Evolutionary conservation across 768 basidiomycete species (phyloP).

Genomic region (Termitomyces sp.): DNA sequence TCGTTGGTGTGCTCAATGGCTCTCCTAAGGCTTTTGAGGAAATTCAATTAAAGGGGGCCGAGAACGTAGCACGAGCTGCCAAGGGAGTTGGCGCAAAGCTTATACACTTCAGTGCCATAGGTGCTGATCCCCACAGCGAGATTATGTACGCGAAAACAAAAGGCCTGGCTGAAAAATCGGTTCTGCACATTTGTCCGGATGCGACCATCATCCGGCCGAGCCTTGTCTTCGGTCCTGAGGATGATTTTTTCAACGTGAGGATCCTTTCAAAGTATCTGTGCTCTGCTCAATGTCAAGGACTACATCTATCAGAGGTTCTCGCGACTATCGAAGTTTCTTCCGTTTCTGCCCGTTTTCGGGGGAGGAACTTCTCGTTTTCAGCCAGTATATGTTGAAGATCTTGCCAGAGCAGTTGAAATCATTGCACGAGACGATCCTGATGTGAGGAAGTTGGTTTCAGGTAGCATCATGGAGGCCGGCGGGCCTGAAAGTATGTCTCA

Average conservation of each 20-base stretch:
- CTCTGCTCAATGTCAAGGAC: background rate
- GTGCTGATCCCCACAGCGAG: conserved; percentile 52
- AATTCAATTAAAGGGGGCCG: conserved; percentile 60
- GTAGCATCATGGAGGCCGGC: conserved; percentile 41
- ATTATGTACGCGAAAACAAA: conserved; percentile 60
- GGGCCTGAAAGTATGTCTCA: conserved; percentile 27
- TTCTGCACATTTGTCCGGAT: conserved; percentile 37
- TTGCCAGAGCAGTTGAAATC: conserved; percentile 57
- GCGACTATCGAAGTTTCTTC: conserved; percentile 49
- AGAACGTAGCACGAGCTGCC: conserved; percentile 55
- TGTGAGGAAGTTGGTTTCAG: conserved; percentile 39
- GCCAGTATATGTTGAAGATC: conserved; percentile 67
- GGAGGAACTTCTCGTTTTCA: conserved; percentile 65
- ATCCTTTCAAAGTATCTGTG: background rate
- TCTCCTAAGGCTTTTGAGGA: conserved; percentile 47
- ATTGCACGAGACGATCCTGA: conserved; percentile 40
- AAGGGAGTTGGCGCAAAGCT: conserved; percentile 48
- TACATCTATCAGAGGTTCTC: conserved; percentile 48
- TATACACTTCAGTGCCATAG: conserved; percentile 68
- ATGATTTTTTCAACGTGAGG: conserved; percentile 68
- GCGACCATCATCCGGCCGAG: conserved; percentile 68
- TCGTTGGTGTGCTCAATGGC: conserved; percentile 66
- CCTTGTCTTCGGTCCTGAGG: conserved; percentile 71
- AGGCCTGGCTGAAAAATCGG: conserved; percentile 52
- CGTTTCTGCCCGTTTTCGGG: conserved; percentile 73